Conservation (phyloP, 2,329 filamentous ascomycete species). For the Colletotrichum aenigma region DNA sequence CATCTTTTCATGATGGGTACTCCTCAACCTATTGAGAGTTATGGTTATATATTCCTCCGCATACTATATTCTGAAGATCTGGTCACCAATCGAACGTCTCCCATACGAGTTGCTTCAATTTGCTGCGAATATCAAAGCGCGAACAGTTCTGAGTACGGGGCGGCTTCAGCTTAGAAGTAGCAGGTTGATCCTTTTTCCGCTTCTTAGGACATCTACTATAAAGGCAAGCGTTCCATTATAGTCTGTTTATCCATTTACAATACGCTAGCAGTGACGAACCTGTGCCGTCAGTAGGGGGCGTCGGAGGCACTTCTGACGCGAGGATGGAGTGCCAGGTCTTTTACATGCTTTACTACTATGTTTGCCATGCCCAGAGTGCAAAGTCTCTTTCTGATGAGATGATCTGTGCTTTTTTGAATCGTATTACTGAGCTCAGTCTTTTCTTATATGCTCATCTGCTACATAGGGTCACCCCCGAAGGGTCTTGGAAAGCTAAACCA, state of each 20-base stretch:
- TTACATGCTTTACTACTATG: fast-evolving
- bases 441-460: neutral
- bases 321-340: neutral
- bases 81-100: no score
- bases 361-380: neutral
- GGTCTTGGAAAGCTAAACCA: neutral
- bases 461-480: neutral
- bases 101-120: no score
- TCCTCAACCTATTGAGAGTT: no score
- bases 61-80: no score
- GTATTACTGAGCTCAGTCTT: neutral
- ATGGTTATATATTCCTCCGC: no score
- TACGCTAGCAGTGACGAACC: neutral
- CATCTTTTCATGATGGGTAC: no score
- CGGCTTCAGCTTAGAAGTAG: no score
- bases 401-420: neutral
- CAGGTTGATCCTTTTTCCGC: fast-evolving
- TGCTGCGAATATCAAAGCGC: no score
- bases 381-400: neutral
- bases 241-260: neutral
- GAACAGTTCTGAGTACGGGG: no score
- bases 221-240: fast-evolving
- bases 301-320: neutral
- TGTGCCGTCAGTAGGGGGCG: fast-evolving
- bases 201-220: neutral